A percentile compares a stretch with the other conserved stretches of the same genome.
Evolutionary conservation across 495 filamentous ascomycete genomes (phyloP).

Genomic region (Penicillium diatomitis): DNA sequence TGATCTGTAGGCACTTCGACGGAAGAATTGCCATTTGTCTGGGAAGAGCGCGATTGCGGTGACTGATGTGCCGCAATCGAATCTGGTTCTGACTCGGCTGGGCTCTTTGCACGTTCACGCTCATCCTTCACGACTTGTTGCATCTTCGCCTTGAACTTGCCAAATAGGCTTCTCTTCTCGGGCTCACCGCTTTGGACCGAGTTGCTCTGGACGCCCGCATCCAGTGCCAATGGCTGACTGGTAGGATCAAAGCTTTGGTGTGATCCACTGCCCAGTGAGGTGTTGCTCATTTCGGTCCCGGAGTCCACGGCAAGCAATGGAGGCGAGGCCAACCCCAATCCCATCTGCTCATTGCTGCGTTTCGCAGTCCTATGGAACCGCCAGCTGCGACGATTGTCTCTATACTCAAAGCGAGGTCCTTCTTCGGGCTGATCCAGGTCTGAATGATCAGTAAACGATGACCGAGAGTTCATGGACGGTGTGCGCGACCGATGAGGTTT

Average conservation of each 20-base stretch:
- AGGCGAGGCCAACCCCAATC: slow-evolving; percentile 36
- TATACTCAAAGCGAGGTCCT: slow-evolving; percentile 49
- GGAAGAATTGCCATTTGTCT: slow-evolving; percentile 14
- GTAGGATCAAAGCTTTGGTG: slow-evolving; percentile 30
- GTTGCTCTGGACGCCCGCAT: slow-evolving; percentile 27
- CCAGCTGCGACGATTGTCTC: slow-evolving; percentile 55
- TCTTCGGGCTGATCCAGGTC: slow-evolving; percentile 67
- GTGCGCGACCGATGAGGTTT: slow-evolving; percentile 56
- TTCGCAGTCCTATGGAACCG: slow-evolving; percentile 52
- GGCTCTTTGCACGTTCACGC: slow-evolving; percentile 47
- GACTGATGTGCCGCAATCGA: slow-evolving; percentile 16
- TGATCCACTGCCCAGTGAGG: slow-evolving; percentile 53
- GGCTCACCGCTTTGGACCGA: slow-evolving; percentile 35
- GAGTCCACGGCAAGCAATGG: slow-evolving; percentile 49
- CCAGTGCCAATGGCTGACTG: slow-evolving; percentile 29
- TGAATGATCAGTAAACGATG: slow-evolving; percentile 68
- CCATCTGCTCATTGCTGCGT: slow-evolving; percentile 46
- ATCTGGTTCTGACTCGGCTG: slow-evolving; percentile 30
- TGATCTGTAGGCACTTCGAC: slow-evolving; percentile 20
- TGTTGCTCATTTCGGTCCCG: slow-evolving; percentile 60
- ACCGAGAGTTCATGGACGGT: slow-evolving; percentile 59
- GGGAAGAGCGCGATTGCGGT: slow-evolving; percentile 14
- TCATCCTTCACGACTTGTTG: slow-evolving; percentile 61
- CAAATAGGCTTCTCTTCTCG: slow-evolving; percentile 62
- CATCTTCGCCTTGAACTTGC: slow-evolving; percentile 79